These are phyloP conservation scores for Suzukiozyma palmioleophila DNA, from an alignment of 1,139 yeast genomes.

Conservation along the genomic window DNA sequence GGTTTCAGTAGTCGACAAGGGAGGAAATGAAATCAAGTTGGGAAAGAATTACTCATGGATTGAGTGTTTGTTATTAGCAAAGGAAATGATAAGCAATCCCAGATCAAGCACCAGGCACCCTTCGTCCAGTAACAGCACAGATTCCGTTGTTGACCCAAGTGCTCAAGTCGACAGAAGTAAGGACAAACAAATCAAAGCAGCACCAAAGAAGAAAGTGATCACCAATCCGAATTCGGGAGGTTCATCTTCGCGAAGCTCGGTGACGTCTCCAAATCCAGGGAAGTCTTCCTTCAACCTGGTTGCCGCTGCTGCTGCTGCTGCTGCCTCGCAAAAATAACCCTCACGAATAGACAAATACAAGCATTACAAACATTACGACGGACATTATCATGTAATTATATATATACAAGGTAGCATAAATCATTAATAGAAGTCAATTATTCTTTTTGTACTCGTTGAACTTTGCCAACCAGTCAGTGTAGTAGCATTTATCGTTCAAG, in stretches of 20 bases:
- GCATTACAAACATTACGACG: no score
- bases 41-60: conserved; percentile 44
- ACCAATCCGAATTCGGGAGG: neutral
- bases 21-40: conserved; percentile 28
- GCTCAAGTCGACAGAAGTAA: neutral
- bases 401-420: neutral
- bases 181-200: conserved; percentile 6
- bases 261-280: neutral
- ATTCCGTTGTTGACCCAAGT: neutral
- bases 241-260: conserved; percentile 1
- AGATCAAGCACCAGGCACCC: conserved; percentile 7
- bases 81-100: conserved; percentile 27
- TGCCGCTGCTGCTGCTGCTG: conserved; percentile 4
- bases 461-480: conserved; percentile 30
- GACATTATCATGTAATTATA: neutral
- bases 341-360: neutral
- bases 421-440: neutral
- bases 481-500: conserved; percentile 34
- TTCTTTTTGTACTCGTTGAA: conserved; percentile 10
- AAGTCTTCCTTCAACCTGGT: neutral
- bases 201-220: conserved; percentile 4
- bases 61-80: conserved; percentile 42
- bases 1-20: conserved; percentile 35
- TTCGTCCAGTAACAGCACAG: conserved; percentile 3
- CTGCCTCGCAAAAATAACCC: conserved; percentile 2